Conservation (phyloP, 257 asterid species). For the Jacaranda mimosifolia region DNA sequence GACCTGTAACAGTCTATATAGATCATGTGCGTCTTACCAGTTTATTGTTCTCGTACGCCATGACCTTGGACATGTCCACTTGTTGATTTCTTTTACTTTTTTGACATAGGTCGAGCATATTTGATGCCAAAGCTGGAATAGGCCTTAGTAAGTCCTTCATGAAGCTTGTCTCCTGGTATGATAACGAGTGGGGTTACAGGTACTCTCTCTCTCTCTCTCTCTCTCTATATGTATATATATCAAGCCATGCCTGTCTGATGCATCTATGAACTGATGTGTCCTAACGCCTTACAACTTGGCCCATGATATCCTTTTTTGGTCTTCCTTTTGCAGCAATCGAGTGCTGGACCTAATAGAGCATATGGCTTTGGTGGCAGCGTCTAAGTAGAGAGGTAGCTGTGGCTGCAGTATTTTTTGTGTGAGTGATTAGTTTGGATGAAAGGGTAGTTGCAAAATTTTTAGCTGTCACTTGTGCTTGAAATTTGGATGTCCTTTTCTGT, state of each 20-base stretch:
- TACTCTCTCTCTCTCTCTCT: constrained; percentile 44
- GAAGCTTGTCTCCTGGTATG: constrained; percentile 98
- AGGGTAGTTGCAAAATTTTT: constrained; percentile 29
- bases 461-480: constrained; percentile 9
- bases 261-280: neutral
- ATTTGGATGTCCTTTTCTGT: constrained; percentile 16
- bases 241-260: too few relatives aligned
- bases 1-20: neutral
- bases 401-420: constrained; percentile 26
- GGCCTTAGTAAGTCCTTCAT: constrained; percentile 86
- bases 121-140: constrained; percentile 98
- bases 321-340: neutral
- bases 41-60: neutral
- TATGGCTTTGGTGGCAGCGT: constrained; percentile 62
- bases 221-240: neutral
- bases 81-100: neutral
- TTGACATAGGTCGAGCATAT: constrained; percentile 85
- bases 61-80: neutral
- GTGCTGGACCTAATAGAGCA: constrained; percentile 5
- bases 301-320: neutral
- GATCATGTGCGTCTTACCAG: neutral
- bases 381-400: constrained; percentile 44
- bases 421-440: constrained; percentile 32
- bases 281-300: neutral
- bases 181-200: constrained; percentile 99